Evolutionary conservation across 352 stramenopile species (phyloP).

Genomic region (Elongisporangium senticosum): DNA sequence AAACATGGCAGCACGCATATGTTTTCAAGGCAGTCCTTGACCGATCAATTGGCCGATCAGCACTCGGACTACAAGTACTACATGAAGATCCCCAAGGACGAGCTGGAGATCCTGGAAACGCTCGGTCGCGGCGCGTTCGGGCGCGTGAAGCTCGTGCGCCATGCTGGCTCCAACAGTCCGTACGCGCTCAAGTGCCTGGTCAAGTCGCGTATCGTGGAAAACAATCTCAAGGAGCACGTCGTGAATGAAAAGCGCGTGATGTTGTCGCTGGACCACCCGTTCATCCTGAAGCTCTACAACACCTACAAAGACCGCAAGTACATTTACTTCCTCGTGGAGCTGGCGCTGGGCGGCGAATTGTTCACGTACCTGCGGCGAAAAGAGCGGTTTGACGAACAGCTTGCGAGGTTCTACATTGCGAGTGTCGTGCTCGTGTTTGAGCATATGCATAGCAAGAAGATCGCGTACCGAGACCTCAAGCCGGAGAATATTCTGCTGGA

Average conservation of each 20-base stretch:
- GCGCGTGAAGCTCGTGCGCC: slow-evolving; percentile 84
- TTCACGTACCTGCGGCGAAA: slow-evolving; percentile 86
- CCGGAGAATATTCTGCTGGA: slow-evolving; percentile 87
- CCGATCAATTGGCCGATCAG: slow-evolving; percentile 44
- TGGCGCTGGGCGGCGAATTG: slow-evolving; percentile 88
- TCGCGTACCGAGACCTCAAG: slow-evolving; percentile 90
- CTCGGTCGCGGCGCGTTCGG: slow-evolving; percentile 85
- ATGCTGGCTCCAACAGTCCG: slow-evolving; percentile 50
- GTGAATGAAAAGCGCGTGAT: slow-evolving; percentile 90
- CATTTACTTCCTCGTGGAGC: slow-evolving; percentile 91
- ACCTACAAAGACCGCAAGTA: slow-evolving; percentile 89
- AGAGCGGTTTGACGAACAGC: slow-evolving; percentile 67
- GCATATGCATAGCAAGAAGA: slow-evolving; percentile 87
- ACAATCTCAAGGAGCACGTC: slow-evolving; percentile 90
- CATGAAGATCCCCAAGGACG: slow-evolving; percentile 62
- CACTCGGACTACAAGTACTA: slow-evolving; percentile 61
- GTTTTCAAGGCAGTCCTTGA: slow-evolving; percentile 64
- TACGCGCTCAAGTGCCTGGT: slow-evolving; percentile 92
- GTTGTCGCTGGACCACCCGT: slow-evolving; percentile 83
- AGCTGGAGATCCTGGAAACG: slow-evolving; percentile 73
- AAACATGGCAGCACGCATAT: slow-evolving; percentile 36
- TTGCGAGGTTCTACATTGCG: slow-evolving; percentile 85
- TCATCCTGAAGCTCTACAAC: slow-evolving; percentile 88
- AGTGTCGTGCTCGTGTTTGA: slow-evolving; percentile 89
- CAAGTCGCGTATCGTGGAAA: slow-evolving; percentile 88